A percentile compares a stretch with the other conserved stretches of the same genome.
Conservation (phyloP, 2,329 filamentous ascomycete species). For the Stenocarpella maydis region DNA sequence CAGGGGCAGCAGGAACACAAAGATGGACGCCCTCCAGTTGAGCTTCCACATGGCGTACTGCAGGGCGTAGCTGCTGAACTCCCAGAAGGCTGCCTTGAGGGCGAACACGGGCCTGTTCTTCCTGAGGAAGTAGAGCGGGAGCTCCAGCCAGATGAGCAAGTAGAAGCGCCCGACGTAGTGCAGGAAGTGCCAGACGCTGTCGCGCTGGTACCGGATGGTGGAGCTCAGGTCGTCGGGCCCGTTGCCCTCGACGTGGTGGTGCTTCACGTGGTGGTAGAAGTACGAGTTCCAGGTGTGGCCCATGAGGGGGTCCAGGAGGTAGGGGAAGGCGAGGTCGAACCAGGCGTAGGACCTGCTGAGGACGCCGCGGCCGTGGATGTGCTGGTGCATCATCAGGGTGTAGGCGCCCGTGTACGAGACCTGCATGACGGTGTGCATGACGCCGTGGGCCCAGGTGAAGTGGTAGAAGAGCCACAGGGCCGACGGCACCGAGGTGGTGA, state of each 20-base stretch:
- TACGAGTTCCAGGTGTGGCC: constrained; percentile 88
- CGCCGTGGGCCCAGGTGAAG: constrained; percentile 73
- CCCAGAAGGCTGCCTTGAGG: constrained; percentile 66
- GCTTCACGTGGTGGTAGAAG: constrained; percentile 86
- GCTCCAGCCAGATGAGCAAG: constrained; percentile 76
- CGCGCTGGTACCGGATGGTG: constrained; percentile 79
- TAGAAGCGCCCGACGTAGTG: constrained; percentile 78
- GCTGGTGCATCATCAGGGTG: constrained; percentile 85
- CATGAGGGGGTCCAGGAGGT: constrained; percentile 77
- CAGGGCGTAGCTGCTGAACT: constrained; percentile 63
- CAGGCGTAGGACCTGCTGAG: constrained; percentile 61
- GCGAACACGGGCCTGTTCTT: constrained; percentile 66
- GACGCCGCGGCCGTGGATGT: constrained; percentile 80
- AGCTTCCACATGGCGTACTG: constrained; percentile 59
- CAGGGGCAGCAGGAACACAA: constrained; percentile 73
- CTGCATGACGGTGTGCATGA: constrained; percentile 72
- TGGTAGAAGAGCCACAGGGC: constrained; percentile 69
- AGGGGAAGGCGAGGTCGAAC: constrained; percentile 75
- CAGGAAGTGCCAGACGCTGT: constrained; percentile 71
- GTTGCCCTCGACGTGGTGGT: constrained; percentile 83
- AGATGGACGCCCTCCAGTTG: constrained; percentile 66
- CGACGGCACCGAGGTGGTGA: constrained; percentile 73
- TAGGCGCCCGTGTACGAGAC: constrained; percentile 76
- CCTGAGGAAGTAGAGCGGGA: constrained; percentile 76
- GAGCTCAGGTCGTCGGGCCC: constrained; percentile 79